Evolutionary conservation across 176 grass and related monocot genomes (phyloP).

Genomic region (Themeda triandra): DNA sequence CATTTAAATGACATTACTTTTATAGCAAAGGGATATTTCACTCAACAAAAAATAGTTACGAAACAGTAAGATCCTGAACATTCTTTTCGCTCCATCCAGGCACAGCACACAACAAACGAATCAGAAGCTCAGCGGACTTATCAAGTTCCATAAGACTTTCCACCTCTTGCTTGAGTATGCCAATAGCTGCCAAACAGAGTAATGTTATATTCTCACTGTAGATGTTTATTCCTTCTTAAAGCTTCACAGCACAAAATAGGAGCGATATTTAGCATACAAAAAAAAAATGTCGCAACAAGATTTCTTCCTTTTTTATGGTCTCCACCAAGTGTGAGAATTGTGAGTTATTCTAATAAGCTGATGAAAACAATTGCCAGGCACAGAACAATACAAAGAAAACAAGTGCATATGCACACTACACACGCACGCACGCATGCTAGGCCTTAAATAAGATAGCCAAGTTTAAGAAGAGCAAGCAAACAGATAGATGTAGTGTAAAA

Average conservation of each 20-base stretch:
- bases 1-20: conserved; percentile 29
- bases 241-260: not conserved
- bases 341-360: not conserved
- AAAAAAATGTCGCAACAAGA: not conserved
- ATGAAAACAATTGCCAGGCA: not conserved
- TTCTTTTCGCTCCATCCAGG: conserved; percentile 99
- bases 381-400: not conserved
- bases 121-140: conserved; percentile 73
- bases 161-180: conserved; percentile 77
- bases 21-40: conserved; percentile 16
- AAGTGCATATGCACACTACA: not conserved
- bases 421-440: too few relatives aligned
- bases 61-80: conserved; percentile 64
- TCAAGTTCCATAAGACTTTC: conserved; percentile 78
- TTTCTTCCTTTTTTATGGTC: not conserved
- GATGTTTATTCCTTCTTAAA: not conserved
- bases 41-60: conserved; percentile 10
- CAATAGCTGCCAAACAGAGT: conserved; percentile 62
- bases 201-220: conserved; percentile 13
- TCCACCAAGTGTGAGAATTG: not conserved
- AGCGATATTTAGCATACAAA: not conserved
- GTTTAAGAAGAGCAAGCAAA: not conserved
- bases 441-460: not conserved
- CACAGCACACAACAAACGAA: conserved; percentile 90
- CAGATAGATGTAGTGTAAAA: not conserved